Base-by-base conservation (phyloP, 176 grass and related monocot genomes). In the Alloteropsis semialata region DNA sequence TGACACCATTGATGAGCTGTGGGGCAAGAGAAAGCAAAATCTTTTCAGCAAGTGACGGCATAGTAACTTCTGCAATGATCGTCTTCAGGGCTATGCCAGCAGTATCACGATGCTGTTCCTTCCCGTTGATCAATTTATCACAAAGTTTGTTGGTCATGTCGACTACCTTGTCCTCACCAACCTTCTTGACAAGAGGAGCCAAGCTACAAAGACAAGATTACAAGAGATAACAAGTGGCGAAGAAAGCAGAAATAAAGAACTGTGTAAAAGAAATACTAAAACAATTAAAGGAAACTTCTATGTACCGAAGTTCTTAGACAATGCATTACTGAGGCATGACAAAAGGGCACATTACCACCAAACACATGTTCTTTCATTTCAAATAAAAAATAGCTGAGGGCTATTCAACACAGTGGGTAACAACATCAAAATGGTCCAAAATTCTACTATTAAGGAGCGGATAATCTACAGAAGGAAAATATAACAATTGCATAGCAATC, bases 11-110 rank as follows among this genome's bases (percentile, higher is more conserved):
- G 81, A 92, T 96, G 79, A 99, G 85, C 62, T 99, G 86, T 21
- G 96, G 87, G 43, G 87, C 80, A 81, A 99, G 89, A 78, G 91
- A 91, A 86, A 87, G 38, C 79, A 94, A 92, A 84, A 96, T 90
- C 73, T 90, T 91, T 88, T 99, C 92, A 53, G 96, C 93, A 90
- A 99, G 87, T 83, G 91, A 88, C 65, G 91, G 54, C 6, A 86
- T 84, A 28, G 87, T 94, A 89, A 92, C 93, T 93, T 96, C 93
- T 58, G 87, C 86, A 82, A 93, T 88, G 69, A 96, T 99, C 24
- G 93, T 99, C 89, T 99, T 99, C 79, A 99, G 48, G 66, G 91
- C 96, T 88, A 99, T 99, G 82, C 93, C 96, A 84, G 96, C 96
- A 87, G 87, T 99, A 88, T 99, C 96, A 48, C 96, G 89, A 92